These are phyloP conservation scores for Teunomyces barrocoloradensis DNA, from an alignment of 805 yeast genomes.

Conservation along the genomic window DNA sequence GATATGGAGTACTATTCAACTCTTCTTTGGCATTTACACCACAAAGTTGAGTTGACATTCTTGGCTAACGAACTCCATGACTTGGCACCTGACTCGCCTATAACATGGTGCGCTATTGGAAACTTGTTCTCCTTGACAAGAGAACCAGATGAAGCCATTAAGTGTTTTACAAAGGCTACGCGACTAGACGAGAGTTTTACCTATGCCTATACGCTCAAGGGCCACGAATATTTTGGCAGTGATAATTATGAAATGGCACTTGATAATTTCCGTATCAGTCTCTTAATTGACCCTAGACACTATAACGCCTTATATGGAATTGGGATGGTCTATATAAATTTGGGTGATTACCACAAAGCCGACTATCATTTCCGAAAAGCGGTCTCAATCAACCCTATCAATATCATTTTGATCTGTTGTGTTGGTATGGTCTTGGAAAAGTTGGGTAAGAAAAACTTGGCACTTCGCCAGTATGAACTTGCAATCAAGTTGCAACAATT, in stretches of 20 bases:
- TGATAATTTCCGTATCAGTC: constrained; percentile 75
- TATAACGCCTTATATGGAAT: constrained; percentile 95
- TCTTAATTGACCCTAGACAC: constrained; percentile 74
- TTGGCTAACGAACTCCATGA: constrained; percentile 79
- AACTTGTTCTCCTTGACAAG: constrained; percentile 78
- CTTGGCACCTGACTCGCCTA: constrained; percentile 61
- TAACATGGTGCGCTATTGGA: constrained; percentile 91
- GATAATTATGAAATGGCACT: constrained; percentile 91
- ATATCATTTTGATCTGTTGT: constrained; percentile 86
- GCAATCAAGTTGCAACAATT: constrained; percentile 84
- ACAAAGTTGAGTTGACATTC: constrained; percentile 73
- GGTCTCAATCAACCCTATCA: constrained; percentile 82
- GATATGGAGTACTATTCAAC: constrained; percentile 95
- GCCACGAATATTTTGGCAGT: constrained; percentile 84
- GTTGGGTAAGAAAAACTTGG: constrained; percentile 62
- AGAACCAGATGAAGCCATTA: constrained; percentile 87
- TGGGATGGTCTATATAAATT: constrained; percentile 86
- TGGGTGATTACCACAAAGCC: constrained; percentile 82
- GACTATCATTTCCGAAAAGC: constrained; percentile 87
- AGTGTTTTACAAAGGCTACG: constrained; percentile 78
- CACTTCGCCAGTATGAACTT: constrained; percentile 74
- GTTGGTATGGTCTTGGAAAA: constrained; percentile 91
- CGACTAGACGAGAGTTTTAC: constrained; percentile 67
- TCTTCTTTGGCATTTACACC: constrained; percentile 86
- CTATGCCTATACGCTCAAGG: constrained; percentile 89